phyloP scores from a whole-genome alignment of 352 stramenopile species.

The Globisporangium paddicum region DNA sequence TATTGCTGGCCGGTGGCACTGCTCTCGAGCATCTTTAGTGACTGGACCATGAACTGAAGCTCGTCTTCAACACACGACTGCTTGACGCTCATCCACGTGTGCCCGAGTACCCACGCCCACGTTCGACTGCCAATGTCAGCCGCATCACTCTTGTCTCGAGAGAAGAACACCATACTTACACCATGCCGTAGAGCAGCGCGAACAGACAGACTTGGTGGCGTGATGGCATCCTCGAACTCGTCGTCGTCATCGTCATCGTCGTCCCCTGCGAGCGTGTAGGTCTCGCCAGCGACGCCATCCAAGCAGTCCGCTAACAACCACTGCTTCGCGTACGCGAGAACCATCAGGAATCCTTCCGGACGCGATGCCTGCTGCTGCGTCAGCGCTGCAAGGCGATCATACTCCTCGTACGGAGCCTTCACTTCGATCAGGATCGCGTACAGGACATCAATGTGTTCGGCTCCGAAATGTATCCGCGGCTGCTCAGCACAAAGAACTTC shows the following conservation, averaged over 20 bases:
- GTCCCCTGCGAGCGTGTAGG: slow-evolving; percentile 35
- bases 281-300: slow-evolving; percentile 51
- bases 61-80: slow-evolving; percentile 86
- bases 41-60: slow-evolving; percentile 55
- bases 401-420: slow-evolving; percentile 84
- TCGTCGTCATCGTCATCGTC: slow-evolving; percentile 75
- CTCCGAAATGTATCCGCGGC: slow-evolving; percentile 66
- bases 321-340: slow-evolving; percentile 82
- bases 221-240: slow-evolving; percentile 86
- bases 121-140: slow-evolving; percentile 8
- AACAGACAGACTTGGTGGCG: slow-evolving; percentile 72
- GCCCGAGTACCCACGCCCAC: slow-evolving; percentile 60
- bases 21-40: slow-evolving; percentile 56
- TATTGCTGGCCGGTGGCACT: slow-evolving; percentile 23
- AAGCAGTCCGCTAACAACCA: slow-evolving; percentile 79
- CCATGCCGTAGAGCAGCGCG: slow-evolving; percentile 37
- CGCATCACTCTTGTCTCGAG: slow-evolving; percentile 18
- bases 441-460: slow-evolving; percentile 78
- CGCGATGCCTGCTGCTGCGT: slow-evolving; percentile 72
- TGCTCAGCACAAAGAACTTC: slow-evolving; percentile 16
- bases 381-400: slow-evolving; percentile 60
- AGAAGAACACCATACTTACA: slow-evolving; percentile 48
- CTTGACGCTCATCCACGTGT: slow-evolving; percentile 47
- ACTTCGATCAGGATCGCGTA: slow-evolving; percentile 86
- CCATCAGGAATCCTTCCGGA: slow-evolving; percentile 79